phyloP scores from a whole-genome alignment of 495 filamentous ascomycete genomes.

The Penicillium macrosclerotiorum region DNA sequence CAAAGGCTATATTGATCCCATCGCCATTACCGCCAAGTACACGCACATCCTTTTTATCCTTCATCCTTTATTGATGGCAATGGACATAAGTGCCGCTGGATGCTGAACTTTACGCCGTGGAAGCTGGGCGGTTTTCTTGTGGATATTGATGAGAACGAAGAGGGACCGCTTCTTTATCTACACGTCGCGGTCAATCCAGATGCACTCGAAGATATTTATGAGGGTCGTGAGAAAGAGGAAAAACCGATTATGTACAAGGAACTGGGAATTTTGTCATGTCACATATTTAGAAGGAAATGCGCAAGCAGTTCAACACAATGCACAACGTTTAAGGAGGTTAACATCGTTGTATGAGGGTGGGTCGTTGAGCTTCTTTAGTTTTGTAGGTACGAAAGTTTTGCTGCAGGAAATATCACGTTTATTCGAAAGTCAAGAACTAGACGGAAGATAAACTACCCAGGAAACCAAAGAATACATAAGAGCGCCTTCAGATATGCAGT shows the following conservation, averaged over 20 bases:
- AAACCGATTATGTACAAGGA: constrained; percentile 8
- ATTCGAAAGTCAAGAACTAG: not conserved
- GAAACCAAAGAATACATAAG: not conserved
- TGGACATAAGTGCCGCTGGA: constrained; percentile 33
- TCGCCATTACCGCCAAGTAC: constrained; percentile 29
- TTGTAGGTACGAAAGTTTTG: not conserved
- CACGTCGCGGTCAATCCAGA: constrained; percentile 1
- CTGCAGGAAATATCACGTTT: not conserved
- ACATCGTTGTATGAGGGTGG: too few relatives aligned
- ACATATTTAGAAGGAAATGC: not conserved
- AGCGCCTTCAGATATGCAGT: constrained; percentile 1
- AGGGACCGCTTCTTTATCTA: constrained; percentile 4
- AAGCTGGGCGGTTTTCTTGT: constrained; percentile 27
- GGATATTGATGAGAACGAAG: constrained; percentile 24
- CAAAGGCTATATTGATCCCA: constrained; percentile 24
- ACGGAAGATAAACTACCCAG: not conserved
- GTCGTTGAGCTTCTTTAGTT: too few relatives aligned
- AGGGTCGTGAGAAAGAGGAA: constrained; percentile 8
- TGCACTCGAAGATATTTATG: constrained; percentile 6
- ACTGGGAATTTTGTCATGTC: constrained; percentile 6
- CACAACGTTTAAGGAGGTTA: too few relatives aligned
- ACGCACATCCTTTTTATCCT: constrained; percentile 31
- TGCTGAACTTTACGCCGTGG: constrained; percentile 31
- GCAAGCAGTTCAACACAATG: not conserved
- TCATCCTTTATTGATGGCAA: constrained; percentile 42